Base-by-base conservation (phyloP, 2,329 filamentous ascomycete genomes). In the Sporothrix pseudoabietina region DNA sequence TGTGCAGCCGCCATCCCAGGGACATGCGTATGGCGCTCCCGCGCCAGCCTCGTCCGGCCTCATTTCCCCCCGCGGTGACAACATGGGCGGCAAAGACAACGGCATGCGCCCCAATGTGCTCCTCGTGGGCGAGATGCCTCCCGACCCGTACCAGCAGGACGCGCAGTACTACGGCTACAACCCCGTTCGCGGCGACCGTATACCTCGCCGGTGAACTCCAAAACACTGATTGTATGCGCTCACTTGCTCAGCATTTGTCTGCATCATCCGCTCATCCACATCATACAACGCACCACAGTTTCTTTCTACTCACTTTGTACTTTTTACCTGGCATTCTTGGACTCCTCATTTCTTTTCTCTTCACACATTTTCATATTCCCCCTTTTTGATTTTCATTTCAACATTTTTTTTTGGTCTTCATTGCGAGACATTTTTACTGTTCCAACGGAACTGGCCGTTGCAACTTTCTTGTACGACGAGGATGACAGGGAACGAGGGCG, bases 21-120 rank as follows among this genome's bases (percentile, higher is more conserved):
- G 9, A 12, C 41, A 44, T 19, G 39, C 22, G 19, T 72, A 54
- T 30, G 47, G 12, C 12, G 55, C 4, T 8, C 32, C 59, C n/a
- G 47, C 14, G 8, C 2, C 59, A n/a, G n/a, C 65, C 7, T 19
- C 47, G 9, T 41, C 47, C 10, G 59, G 44, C 7, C 59, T 66
- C 59, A 41, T 72, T 6, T 71, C 69, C 16, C 69, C 69, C 26
- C 69, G 69, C 5, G 69, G 69, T 19, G 59, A 72, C 47, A 55
- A 47, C 44, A 49, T 49, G 44, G 69, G 14, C 47, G n/a, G 19
- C 69, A 49, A 59, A 10, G 54, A 66, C 47, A 14, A 4, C 22
- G 26, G 59, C 30, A 44, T 66, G 12, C 71, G 59, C 30, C 26
- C 71, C 32, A 66, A 30, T 22, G 59, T 72, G 6, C 32, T 39